These are phyloP conservation scores for Senna siamea DNA, from an alignment of 306 rosid genomes.

Conservation along the genomic window DNA sequence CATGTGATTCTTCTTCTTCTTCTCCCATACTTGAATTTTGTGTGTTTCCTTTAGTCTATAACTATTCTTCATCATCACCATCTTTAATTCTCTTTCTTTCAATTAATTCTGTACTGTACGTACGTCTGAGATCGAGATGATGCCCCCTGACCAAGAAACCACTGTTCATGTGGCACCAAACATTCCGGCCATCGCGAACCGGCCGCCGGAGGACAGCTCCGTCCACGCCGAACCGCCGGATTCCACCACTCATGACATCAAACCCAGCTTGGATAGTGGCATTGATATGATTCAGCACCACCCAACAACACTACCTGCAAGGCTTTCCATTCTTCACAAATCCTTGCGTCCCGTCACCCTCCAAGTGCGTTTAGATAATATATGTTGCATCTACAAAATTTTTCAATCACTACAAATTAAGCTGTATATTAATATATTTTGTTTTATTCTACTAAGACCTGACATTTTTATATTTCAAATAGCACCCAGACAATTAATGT, in stretches of 20 bases:
- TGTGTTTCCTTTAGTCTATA: neutral
- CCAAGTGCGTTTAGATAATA: conserved; percentile 61
- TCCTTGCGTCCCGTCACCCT: conserved; percentile 70
- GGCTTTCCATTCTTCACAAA: conserved; percentile 57
- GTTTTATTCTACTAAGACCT: no score
- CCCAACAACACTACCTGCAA: conserved; percentile 30
- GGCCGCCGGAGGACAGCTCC: conserved; percentile 49
- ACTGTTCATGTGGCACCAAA: conserved; percentile 38
- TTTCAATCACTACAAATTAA: no score
- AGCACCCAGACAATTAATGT: no score
- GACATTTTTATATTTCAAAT: no score
- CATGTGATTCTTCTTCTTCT: conserved; percentile 34
- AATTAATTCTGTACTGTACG: no score
- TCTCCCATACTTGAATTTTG: conserved; percentile 1
- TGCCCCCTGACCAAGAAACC: conserved; percentile 85
- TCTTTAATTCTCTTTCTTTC: no score
- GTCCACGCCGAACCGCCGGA: conserved; percentile 55
- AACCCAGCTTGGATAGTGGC: conserved; percentile 43
- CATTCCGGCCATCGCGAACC: conserved; percentile 38
- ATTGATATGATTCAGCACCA: conserved; percentile 34
- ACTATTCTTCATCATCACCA: neutral
- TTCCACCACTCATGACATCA: conserved; percentile 23
- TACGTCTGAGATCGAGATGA: no score
- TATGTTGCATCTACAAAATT: no score
- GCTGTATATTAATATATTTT: no score